phyloP scores from a whole-genome alignment of 768 basidiomycete species.

The Jaapia argillacea region DNA sequence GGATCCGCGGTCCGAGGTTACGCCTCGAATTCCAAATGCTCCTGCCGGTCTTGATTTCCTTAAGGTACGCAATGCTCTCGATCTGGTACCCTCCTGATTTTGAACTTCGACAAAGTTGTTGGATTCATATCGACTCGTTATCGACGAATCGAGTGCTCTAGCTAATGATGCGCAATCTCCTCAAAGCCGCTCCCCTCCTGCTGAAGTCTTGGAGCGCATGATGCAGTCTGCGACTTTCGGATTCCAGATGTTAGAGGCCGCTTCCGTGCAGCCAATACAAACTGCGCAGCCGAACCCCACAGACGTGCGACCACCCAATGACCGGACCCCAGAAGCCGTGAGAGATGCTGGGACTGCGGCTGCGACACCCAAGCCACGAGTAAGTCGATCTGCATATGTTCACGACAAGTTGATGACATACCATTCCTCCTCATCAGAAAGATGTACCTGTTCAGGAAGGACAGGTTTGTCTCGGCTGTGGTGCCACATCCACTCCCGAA shows the following conservation, averaged over 20 bases:
- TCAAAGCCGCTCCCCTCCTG: constrained; percentile 16
- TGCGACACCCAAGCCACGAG: too few species aligned
- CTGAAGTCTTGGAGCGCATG: constrained; percentile 32
- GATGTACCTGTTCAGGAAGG: constrained; percentile 38
- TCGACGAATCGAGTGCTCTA: constrained; percentile 26
- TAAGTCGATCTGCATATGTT: too few species aligned
- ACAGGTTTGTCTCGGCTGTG: constrained; percentile 75
- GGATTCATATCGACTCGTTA: constrained; percentile 33
- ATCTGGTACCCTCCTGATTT: background rate
- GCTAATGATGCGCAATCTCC: background rate
- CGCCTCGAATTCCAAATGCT: constrained; percentile 10
- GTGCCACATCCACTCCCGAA: constrained; percentile 78
- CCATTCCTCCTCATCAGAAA: too few species aligned
- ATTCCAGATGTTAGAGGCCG: constrained; percentile 35
- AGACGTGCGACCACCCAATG: too few species aligned
- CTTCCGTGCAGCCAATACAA: constrained; percentile 9
- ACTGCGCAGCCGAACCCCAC: too few species aligned
- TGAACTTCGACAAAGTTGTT: constrained; percentile 25
- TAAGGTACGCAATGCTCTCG: background rate
- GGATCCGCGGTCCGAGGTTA: background rate
- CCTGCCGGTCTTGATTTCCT: constrained; percentile 27
- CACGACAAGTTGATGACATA: too few species aligned
- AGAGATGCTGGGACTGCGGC: too few species aligned
- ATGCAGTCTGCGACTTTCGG: constrained; percentile 32
- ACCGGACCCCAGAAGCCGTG: too few species aligned